Conservation (phyloP, 805 yeast genomes). For the Pichia eremophila region DNA sequence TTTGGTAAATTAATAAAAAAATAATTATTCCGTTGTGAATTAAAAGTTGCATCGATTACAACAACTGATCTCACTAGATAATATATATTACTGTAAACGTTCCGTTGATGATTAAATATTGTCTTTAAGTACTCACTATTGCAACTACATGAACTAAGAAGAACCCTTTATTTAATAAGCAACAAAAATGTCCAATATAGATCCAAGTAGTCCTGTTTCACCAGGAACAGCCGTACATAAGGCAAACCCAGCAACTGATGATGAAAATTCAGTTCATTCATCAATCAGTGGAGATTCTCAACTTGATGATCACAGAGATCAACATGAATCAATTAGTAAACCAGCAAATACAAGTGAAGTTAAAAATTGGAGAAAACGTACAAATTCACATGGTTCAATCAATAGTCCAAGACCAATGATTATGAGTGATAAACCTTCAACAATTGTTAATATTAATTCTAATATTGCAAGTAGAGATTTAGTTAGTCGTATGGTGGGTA, state of each 20-base stretch:
- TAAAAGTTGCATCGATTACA: too few relatives aligned
- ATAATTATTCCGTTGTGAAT: too few relatives aligned
- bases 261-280: constrained; percentile 25
- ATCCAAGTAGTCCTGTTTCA: not conserved
- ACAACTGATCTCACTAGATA: too few relatives aligned
- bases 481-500: constrained; percentile 21
- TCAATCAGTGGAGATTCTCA: constrained; percentile 28
- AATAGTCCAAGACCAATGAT: not conserved
- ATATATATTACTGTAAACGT: too few relatives aligned
- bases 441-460: constrained; percentile 3
- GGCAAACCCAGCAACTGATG: constrained; percentile 23
- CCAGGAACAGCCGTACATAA: constrained; percentile 17
- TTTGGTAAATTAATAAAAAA: too few relatives aligned
- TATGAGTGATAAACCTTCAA: constrained; percentile 1
- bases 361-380: not conserved
- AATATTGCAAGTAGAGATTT: constrained; percentile 22
- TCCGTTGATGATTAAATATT: too few relatives aligned
- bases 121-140: too few relatives aligned
- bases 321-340: constrained; percentile 6
- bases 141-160: too few relatives aligned
- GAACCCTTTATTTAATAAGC: too few relatives aligned
- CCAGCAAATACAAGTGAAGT: not conserved
- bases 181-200: not conserved
- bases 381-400: constrained; percentile 3
- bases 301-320: constrained; percentile 29